phyloP scores from a whole-genome alignment of 108 stramenopile genomes.

The Chaetoceros muelleri region DNA sequence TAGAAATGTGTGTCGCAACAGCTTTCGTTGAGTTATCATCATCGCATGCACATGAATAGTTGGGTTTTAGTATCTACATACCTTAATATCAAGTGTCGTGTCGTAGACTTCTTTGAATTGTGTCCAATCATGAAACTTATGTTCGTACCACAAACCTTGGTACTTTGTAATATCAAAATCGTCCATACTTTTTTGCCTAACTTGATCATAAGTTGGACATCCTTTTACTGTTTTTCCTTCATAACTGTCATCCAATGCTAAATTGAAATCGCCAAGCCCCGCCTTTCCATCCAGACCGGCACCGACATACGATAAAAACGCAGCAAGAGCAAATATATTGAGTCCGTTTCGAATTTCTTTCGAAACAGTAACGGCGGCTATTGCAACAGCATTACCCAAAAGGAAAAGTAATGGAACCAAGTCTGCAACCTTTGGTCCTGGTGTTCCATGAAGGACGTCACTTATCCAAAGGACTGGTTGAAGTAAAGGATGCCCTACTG shows the following conservation, averaged over 20 bases:
- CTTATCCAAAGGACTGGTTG: constrained; percentile 84
- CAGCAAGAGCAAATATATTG: constrained; percentile 58
- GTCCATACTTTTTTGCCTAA: constrained; percentile 78
- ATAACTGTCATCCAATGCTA: constrained; percentile 78
- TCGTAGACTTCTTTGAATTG: constrained; percentile 93
- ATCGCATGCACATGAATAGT: too few relatives aligned
- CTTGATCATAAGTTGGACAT: constrained; percentile 81
- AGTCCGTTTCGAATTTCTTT: constrained; percentile 68
- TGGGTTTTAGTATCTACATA: constrained; percentile 21
- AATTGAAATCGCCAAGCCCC: constrained; percentile 76
- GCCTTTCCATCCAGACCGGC: constrained; percentile 77
- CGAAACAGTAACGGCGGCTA: constrained; percentile 47
- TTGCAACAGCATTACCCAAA: constrained; percentile 54
- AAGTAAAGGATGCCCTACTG: constrained; percentile 76
- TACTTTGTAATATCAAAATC: constrained; percentile 81
- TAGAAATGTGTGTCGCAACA: too few relatives aligned
- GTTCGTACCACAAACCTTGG: constrained; percentile 86
- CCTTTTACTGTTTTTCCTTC: constrained; percentile 73
- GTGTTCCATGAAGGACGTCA: constrained; percentile 81
- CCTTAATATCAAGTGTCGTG: constrained; percentile 81
- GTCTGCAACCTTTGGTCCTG: constrained; percentile 57
- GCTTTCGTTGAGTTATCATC: too few relatives aligned
- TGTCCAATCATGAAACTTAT: constrained; percentile 90
- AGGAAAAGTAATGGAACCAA: constrained; percentile 70
- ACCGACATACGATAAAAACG: constrained; percentile 71